Evolutionary conservation across 2,329 filamentous ascomycete species (phyloP), one percentile per base, ranked within the genome.

Genomic region (Neonectria ditissima): DNA sequence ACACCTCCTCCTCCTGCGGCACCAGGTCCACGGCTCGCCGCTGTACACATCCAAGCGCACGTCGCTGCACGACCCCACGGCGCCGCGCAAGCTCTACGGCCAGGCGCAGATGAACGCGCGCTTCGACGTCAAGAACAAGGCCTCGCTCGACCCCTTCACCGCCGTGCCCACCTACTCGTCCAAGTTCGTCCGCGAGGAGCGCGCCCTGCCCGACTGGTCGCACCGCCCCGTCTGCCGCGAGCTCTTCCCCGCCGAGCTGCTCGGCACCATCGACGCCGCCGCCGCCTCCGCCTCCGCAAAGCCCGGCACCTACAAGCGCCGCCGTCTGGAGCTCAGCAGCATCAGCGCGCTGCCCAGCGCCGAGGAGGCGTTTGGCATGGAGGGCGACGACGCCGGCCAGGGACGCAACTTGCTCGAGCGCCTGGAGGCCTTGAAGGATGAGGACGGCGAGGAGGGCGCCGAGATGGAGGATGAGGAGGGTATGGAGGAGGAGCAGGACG

Each of bases 61-160:
- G 22, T 74, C 76, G 24, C 69, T 75, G 14, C 73, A 76, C 55
- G 82, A 83, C 32, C 79, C 81, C 5, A 76, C 79, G 5, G 79
- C 75, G 14, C 78, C 77, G 32, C 74, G 77, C 55, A 81, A 78
- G 65, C 77, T 72, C 74, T 88, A 89, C 76, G 85, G 85, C 68
- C 86, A 87, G 71, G 81, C 84, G n/a, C 86, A 89, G 76, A 78
- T 84, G 73, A 88, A 88, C 76, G 82, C 83, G 66, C 83, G 82
- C 58, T 89, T 85, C 77, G 84, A 82, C 65, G 77, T 84, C 69
- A 83, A 82, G 74, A 87, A 79, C 77, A 85, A 84, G 69, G 86
- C 86, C 39, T 86, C 83, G 13, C 70, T 85, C 53, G 86, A 89
- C 73, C 85, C 86, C 20, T 89, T 89, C 74, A 82, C 80, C n/a